Evolutionary conservation across 2,329 filamentous ascomycete genomes (phyloP).

Genomic region (Trichoderma gracile): DNA sequence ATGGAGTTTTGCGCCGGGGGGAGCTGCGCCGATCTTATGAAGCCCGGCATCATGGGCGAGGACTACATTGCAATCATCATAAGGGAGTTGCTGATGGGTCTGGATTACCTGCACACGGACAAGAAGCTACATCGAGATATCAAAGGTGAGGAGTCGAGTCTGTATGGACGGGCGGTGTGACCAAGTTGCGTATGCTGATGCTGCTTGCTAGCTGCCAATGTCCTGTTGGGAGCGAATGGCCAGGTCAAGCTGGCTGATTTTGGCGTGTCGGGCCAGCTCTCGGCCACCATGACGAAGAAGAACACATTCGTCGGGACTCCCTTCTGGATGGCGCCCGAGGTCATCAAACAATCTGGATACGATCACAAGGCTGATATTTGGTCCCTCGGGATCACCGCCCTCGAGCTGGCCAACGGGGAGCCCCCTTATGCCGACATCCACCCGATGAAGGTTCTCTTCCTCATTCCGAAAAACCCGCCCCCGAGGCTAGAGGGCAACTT

Average conservation of each 20-base stretch:
- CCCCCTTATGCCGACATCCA: slow-evolving; percentile 96
- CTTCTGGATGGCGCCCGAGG: slow-evolving; percentile 99
- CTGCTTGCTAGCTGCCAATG: slow-evolving; percentile 72
- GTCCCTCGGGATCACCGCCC: slow-evolving; percentile 91
- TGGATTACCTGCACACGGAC: slow-evolving; percentile 92
- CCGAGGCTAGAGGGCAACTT: slow-evolving; percentile 80
- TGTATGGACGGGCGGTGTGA: neutral
- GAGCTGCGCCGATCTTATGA: slow-evolving; percentile 94
- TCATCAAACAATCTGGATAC: slow-evolving; percentile 97
- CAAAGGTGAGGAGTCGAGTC: slow-evolving; percentile 66
- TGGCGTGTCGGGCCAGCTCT: slow-evolving; percentile 92
- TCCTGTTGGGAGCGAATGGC: slow-evolving; percentile 83
- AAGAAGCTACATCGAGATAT: slow-evolving; percentile 97
- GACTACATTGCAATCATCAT: slow-evolving; percentile 97
- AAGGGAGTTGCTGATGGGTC: slow-evolving; percentile 80
- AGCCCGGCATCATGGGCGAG: slow-evolving; percentile 85
- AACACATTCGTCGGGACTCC: slow-evolving; percentile 98
- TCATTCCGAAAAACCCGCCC: slow-evolving; percentile 92
- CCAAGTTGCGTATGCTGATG: neutral
- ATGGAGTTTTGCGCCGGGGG: slow-evolving; percentile 99
- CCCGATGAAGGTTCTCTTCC: slow-evolving; percentile 96
- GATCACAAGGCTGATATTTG: slow-evolving; percentile 98
- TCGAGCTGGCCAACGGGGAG: slow-evolving; percentile 88
- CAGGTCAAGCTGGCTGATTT: slow-evolving; percentile 98
- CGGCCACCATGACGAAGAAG: slow-evolving; percentile 98